Base-by-base conservation (phyloP, 352 stramenopile species). In the Globisporangium lucens region DNA sequence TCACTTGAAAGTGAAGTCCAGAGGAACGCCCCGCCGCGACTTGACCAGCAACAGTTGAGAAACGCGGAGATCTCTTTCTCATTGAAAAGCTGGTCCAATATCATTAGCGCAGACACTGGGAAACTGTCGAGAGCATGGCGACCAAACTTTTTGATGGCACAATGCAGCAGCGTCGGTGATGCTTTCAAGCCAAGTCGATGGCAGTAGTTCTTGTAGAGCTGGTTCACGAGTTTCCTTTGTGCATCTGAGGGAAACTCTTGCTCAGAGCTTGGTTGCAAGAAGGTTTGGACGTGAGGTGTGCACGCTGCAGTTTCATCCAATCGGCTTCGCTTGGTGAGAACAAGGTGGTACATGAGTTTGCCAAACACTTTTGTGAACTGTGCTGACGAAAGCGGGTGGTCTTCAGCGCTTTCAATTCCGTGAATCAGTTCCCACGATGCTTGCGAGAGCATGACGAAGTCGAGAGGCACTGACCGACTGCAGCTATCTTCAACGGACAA, bases 181-280 rank as follows among this genome's bases (percentile, higher is more conserved):
- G 67, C 64, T 27, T 77, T 68, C 2, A 91, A 64, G 0, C 67
- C 73, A 22, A 91, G 60, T 0, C 29, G 66, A 1, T 17, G 41
- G 17, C 78, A 79, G 56, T 90, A 91, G n/a, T 69, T 71, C 56
- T 90, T 89, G 73, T 91, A 91, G 49, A 87, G 65, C 33, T 72
- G 66, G 62, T 90, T 91, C 76, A 89, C 81, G 24, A 89, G 66
- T 47, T 85, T 90, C 8, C 73, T 70, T 53, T 88, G 61, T 2
- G 71, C 72, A 49, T 85, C 78, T 0, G 69, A 57, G 3, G 77
- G 79, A 22, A 78, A 73, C 1, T 60, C 30, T 13, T 20, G 43
- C 4, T 62, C 38, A 7, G 22, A 43, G 22, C 6, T 57, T 17
- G 27, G 13, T 33, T 41, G 3, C 6, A 58, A 12, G 67, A 58